Percentiles rank a stretch among this genome's conserved stretches.
phyloP scores from a whole-genome alignment of 192 early-diverging fungal genomes.

The Umbelopsis vinacea region DNA sequence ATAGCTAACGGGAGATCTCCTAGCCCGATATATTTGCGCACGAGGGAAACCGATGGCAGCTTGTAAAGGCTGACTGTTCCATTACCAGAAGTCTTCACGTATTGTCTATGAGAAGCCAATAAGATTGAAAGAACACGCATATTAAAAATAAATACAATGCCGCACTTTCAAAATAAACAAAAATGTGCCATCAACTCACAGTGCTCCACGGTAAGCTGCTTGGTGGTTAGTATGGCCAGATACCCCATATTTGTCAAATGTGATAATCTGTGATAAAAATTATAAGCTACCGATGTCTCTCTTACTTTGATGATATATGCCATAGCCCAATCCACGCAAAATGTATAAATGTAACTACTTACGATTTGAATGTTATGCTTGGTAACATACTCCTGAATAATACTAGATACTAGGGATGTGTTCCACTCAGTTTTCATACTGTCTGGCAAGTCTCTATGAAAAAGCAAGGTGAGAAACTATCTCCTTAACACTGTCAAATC shows the following conservation, averaged over 20 bases:
- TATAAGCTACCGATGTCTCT: too few species aligned
- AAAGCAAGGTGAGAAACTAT: constrained; percentile 9
- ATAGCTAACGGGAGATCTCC: constrained; percentile 48
- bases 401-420: constrained; percentile 57
- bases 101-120: background rate
- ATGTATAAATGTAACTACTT: background rate
- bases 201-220: constrained; percentile 75
- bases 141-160: too few species aligned
- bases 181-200: constrained; percentile 35
- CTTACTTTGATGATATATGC: too few species aligned
- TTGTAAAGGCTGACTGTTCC: constrained; percentile 57
- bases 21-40: constrained; percentile 61
- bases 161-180: too few species aligned
- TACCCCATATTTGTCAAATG: constrained; percentile 88
- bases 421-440: constrained; percentile 70
- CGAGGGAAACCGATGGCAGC: constrained; percentile 58
- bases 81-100: constrained; percentile 37
- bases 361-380: constrained; percentile 69
- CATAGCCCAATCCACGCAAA: too few species aligned
- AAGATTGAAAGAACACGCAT: background rate
- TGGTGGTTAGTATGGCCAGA: constrained; percentile 93
- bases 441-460: constrained; percentile 65
- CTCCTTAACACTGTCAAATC: background rate
- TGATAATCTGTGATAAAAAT: constrained; percentile 65
- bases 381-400: constrained; percentile 60